Evolutionary conservation across 306 rosid genomes (phyloP).

Genomic region (Dalbergia oliveri): DNA sequence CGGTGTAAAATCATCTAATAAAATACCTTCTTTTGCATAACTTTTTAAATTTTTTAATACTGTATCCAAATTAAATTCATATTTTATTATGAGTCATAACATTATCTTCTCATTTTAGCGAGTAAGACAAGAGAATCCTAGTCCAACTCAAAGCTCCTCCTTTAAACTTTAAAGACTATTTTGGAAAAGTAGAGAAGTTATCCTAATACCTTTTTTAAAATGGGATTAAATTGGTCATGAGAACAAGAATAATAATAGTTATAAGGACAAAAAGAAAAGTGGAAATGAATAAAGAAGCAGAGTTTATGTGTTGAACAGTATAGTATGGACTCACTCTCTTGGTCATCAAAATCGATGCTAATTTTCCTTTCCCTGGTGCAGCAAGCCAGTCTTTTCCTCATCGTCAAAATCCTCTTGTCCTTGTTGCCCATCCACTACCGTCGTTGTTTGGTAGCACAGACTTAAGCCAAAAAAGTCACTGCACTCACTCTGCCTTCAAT

Average conservation of each 20-base stretch:
- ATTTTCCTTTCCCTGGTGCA: constrained; percentile 68
- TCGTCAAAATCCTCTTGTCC: constrained; percentile 48
- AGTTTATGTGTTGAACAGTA: not conserved
- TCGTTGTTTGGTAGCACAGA: not conserved
- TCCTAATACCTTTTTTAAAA: not conserved
- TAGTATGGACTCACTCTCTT: constrained; percentile 64
- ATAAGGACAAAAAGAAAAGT: too few species aligned
- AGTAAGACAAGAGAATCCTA: not conserved
- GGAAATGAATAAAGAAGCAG: not conserved
- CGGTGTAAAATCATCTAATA: too few species aligned
- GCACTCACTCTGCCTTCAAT: constrained; percentile 40
- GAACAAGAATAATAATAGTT: not conserved
- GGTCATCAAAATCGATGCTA: constrained; percentile 85
- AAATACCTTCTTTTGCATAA: too few species aligned
- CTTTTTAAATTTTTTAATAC: too few species aligned
- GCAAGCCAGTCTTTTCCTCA: constrained; percentile 81
- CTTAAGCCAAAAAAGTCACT: not conserved
- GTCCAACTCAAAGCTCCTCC: not conserved
- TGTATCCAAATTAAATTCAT: too few species aligned
- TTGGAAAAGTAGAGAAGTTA: not conserved
- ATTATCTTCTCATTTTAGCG: too few species aligned
- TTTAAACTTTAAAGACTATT: not conserved
- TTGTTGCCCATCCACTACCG: not conserved
- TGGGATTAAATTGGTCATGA: not conserved
- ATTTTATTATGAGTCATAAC: too few species aligned